Conservation (phyloP, 2,329 filamentous ascomycete species). For the Penicillium expansum region DNA sequence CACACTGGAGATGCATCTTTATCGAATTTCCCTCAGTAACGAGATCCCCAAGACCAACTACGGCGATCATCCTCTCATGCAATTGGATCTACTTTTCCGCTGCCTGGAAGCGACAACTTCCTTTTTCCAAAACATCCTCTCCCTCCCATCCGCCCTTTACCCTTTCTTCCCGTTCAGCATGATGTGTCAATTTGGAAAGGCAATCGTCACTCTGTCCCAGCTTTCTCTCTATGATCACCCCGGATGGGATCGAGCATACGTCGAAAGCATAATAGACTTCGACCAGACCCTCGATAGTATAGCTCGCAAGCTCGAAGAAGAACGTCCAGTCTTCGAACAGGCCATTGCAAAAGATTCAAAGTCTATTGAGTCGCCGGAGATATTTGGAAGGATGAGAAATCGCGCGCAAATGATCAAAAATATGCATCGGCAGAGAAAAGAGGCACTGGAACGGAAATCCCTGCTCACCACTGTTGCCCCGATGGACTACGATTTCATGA, state of each 20-base stretch:
- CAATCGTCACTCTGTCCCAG: slow-evolving; percentile 28
- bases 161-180: slow-evolving; percentile 49
- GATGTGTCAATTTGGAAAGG: slow-evolving; percentile 51
- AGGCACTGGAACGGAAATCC: slow-evolving; percentile 7
- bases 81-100: slow-evolving; percentile 52
- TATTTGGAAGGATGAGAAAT: slow-evolving; percentile 9
- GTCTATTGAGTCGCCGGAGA: slow-evolving; percentile 8
- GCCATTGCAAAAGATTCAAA: background rate
- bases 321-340: background rate
- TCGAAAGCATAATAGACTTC: slow-evolving; percentile 22
- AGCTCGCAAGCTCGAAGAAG: slow-evolving; percentile 19
- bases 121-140: slow-evolving; percentile 53
- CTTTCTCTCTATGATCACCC: slow-evolving; percentile 23
- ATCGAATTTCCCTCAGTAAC: slow-evolving; percentile 23
- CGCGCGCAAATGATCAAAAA: slow-evolving; percentile 13
- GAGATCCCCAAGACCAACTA: slow-evolving; percentile 44
- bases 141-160: slow-evolving; percentile 45
- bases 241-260: slow-evolving; percentile 28
- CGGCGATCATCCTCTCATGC: slow-evolving; percentile 38
- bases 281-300: slow-evolving; percentile 17
- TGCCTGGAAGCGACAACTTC: slow-evolving; percentile 48
- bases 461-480: background rate
- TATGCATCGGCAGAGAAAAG: slow-evolving; percentile 12
- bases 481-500: slow-evolving; percentile 10
- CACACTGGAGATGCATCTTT: slow-evolving; percentile 28